These are phyloP conservation scores for Magnolia changhungtana DNA, from an alignment of 164 flowering plant genomes.

Conservation along the genomic window DNA sequence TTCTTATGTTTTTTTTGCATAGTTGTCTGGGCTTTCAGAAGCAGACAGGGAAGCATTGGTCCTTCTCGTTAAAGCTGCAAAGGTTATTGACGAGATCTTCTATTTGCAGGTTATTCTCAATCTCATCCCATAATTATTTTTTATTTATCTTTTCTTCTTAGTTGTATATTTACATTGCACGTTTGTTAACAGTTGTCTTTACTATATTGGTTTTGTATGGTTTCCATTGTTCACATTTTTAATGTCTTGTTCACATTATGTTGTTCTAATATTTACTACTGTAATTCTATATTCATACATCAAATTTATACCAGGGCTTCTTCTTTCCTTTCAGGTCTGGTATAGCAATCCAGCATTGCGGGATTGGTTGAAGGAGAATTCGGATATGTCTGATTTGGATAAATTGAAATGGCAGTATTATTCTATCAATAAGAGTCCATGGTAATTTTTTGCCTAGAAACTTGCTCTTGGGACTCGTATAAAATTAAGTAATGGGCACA, in stretches of 20 bases:
- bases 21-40: constrained; percentile 66
- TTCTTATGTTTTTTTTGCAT: constrained; percentile 13
- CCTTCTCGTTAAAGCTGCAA: constrained; percentile 67
- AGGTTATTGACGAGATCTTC: constrained; percentile 73
- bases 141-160: not conserved
- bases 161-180: not conserved
- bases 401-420: constrained; percentile 75
- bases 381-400: constrained; percentile 54
- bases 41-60: constrained; percentile 65
- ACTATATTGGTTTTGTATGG: not conserved
- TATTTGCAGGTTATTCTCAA: constrained; percentile 56
- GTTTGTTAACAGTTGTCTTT: not conserved
- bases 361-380: constrained; percentile 76
- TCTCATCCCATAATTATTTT: not conserved
- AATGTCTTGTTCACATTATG: not conserved
- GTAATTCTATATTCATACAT: not conserved
- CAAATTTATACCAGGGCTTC: not conserved
- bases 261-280: not conserved
- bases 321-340: constrained; percentile 57
- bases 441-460: constrained; percentile 38
- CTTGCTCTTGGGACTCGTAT: not conserved
- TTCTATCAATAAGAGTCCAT: constrained; percentile 78
- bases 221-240: not conserved
- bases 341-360: constrained; percentile 68
- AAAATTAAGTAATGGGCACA: not conserved